These are phyloP conservation scores for Aspergillus fructus DNA, from an alignment of 2,329 filamentous ascomycete species.

Conservation along the genomic window DNA sequence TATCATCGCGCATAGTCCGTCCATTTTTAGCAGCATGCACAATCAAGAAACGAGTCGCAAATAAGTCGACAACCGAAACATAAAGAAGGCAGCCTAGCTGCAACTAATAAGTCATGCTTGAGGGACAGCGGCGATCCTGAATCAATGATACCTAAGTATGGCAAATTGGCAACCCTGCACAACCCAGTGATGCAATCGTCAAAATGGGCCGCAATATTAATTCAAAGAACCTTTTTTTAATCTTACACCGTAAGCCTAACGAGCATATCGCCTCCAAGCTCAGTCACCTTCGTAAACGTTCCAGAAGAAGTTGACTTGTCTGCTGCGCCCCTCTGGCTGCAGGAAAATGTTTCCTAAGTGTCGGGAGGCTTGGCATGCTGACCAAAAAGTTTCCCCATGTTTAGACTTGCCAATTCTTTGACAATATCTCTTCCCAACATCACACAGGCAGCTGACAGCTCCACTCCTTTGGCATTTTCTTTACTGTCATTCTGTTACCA, in stretches of 20 bases:
- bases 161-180: not conserved
- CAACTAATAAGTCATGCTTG: not conserved
- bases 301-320: not conserved
- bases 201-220: not conserved
- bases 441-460: not conserved
- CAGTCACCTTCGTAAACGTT: not conserved
- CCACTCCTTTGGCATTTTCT: not conserved
- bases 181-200: not conserved
- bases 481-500: not conserved
- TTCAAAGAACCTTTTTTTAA: too few relatives aligned
- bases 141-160: not conserved
- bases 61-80: not conserved
- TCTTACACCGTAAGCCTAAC: too few relatives aligned
- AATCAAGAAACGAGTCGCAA: not conserved
- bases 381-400: not conserved
- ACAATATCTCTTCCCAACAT: not conserved
- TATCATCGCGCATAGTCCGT: not conserved
- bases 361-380: slow-evolving; percentile 1
- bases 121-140: not conserved
- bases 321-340: too few relatives aligned
- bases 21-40: slow-evolving; percentile 1
- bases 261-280: not conserved
- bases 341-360: not conserved
- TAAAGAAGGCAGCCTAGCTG: not conserved
- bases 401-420: not conserved